Evolutionary conservation across 2,329 filamentous ascomycete genomes (phyloP), one percentile per base, ranked within the genome.

Genomic region (Epichloe elymi): DNA sequence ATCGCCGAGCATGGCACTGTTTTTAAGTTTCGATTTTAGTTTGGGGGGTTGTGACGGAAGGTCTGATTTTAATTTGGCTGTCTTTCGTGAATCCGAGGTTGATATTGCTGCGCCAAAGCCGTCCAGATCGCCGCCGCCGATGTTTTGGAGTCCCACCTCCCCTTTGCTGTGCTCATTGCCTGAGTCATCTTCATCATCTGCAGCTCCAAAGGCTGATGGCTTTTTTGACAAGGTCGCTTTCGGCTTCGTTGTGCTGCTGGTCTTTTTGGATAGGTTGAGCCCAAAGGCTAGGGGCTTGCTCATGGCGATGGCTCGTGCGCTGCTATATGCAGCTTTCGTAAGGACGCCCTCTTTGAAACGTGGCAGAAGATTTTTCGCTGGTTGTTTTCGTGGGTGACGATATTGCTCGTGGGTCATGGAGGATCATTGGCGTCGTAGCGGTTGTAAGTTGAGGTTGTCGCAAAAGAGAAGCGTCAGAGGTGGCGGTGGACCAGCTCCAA

Each of bases 81-180:
- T 50, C 68, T 72, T 58, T 59, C 59, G 51, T 55, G 61, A 58
- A 55, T 56, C 57, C 57, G 55, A 23, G 10, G 55, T 55, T 14
- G 57, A 53, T 26, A 49, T 23, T 43, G 54, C 58, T 37, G 67
- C 49, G 15, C 54, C 64, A 30, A 75, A 70, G 48, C 75, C 74
- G 55, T 79, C 75, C 50, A 85, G 70, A 57, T 82, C 82, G 48
- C 72, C 78, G 54, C 86, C 79, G 54, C 86, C 83, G 58, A 87
- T 82, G 46, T 76, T 72, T 56, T 83, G 75, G 20, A 70, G 66
- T 48, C 71, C 70, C 17, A 65, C 65, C 12, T 62, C 64, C 38
- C 64, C 63, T 17, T 59, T 57, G 5, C 62, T 41, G 14, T 60
- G 58, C 44, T 76, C 76, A 50, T 79, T 70, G 54, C 81, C 80